Conservation (phyloP, 2,329 filamentous ascomycete species). For the Colletotrichum plurivorum region DNA sequence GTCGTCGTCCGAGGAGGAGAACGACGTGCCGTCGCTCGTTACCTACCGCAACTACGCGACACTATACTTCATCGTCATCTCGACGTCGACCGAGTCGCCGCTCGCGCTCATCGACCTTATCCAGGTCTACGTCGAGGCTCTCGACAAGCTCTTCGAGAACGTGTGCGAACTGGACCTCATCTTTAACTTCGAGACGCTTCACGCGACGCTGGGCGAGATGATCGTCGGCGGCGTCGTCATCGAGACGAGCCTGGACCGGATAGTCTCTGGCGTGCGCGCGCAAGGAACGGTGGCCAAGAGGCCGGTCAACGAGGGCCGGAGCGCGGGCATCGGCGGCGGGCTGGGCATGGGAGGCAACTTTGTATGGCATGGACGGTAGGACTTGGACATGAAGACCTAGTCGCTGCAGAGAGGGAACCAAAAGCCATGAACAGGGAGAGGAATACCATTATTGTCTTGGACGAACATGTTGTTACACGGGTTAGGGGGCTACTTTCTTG, state of each 20-base stretch:
- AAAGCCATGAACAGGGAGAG: constrained; percentile 10
- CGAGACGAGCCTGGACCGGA: constrained; percentile 90
- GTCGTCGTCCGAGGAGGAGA: constrained; percentile 77
- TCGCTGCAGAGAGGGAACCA: too few species aligned
- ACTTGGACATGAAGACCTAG: not conserved
- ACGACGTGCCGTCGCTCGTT: constrained; percentile 93
- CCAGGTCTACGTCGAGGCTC: constrained; percentile 96
- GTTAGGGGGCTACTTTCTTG: constrained; percentile 18
- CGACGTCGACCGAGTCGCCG: constrained; percentile 94
- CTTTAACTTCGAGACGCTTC: constrained; percentile 98
- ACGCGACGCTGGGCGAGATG: constrained; percentile 93
- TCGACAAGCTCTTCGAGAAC: constrained; percentile 97
- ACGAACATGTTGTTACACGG: constrained; percentile 47
- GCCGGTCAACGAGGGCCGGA: constrained; percentile 79
- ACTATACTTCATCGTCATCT: constrained; percentile 98
- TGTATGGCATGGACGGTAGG: constrained; percentile 64
- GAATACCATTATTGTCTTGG: constrained; percentile 34
- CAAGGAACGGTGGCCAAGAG: constrained; percentile 85
- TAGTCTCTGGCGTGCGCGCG: constrained; percentile 85
- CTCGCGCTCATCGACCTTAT: constrained; percentile 96
- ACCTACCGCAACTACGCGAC: constrained; percentile 99
- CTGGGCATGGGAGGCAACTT: constrained; percentile 71
- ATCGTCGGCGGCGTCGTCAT: constrained; percentile 95
- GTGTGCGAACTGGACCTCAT: constrained; percentile 98
- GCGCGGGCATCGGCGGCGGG: constrained; percentile 61